Percentiles rank a stretch among this genome's conserved stretches.
These are phyloP conservation scores for Entomortierella parvispora DNA, from an alignment of 192 early-diverging fungal genomes.

Conservation along the genomic window DNA sequence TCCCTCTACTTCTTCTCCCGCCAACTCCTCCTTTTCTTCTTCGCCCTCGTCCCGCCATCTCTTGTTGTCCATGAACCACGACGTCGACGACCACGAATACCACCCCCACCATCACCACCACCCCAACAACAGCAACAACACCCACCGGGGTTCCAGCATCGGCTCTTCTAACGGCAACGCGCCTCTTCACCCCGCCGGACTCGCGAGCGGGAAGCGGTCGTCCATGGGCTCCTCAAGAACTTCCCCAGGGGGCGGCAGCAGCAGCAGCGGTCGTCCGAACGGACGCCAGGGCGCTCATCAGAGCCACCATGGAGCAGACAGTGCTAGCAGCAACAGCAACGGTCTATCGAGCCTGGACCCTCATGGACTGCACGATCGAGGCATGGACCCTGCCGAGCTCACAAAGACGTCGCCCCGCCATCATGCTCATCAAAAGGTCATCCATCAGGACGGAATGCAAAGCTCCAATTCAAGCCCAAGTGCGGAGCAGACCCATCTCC, in stretches of 20 bases:
- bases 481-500: not conserved
- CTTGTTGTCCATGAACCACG: slow-evolving; percentile 44
- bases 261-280: no score
- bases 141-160: not conserved
- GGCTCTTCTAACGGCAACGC: not conserved
- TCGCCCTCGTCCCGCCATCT: slow-evolving; percentile 5
- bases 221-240: no score
- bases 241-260: no score
- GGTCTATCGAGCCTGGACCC: not conserved
- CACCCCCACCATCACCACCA: not conserved
- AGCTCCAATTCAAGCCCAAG: no score
- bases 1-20: not conserved
- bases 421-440: no score
- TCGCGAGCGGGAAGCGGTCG: no score
- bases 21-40: slow-evolving; percentile 5
- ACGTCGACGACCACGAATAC: slow-evolving; percentile 1
- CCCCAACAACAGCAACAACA: not conserved
- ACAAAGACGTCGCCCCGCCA: no score
- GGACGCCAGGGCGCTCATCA: no score
- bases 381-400: not conserved
- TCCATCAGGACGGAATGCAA: no score
- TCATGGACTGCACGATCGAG: not conserved
- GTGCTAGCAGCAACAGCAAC: no score
- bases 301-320: no score
- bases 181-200: no score